phyloP scores from a whole-genome alignment of 2,329 filamentous ascomycete genomes.

The Trichoderma sp. region DNA sequence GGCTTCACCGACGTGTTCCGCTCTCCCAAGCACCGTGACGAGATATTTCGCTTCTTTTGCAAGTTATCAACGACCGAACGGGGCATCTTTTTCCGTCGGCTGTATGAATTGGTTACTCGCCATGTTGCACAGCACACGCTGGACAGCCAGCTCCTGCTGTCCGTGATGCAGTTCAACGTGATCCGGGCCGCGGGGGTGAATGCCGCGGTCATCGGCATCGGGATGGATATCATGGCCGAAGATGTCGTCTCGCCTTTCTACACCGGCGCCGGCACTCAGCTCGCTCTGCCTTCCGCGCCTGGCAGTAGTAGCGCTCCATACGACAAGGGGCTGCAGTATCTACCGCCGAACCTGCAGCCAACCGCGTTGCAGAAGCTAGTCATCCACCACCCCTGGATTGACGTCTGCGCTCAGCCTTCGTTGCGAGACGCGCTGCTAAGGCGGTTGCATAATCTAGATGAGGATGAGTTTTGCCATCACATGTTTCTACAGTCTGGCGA shows the following conservation, averaged over 20 bases:
- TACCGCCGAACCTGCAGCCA: slow-evolving; percentile 19
- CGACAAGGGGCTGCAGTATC: not conserved
- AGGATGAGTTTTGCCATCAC: slow-evolving; percentile 22
- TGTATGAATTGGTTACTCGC: slow-evolving; percentile 3
- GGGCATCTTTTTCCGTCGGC: not conserved
- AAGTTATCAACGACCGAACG: not conserved
- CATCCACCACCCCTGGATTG: slow-evolving; percentile 21
- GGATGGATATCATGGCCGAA: not conserved
- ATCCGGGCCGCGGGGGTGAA: slow-evolving; percentile 3
- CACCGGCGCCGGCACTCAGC: not conserved
- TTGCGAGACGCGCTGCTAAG: slow-evolving; percentile 14
- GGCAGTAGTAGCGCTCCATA: not conserved
- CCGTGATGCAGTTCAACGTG: slow-evolving; percentile 16
- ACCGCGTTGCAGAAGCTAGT: slow-evolving; percentile 19
- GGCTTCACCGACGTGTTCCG: not conserved
- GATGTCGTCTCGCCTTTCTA: slow-evolving; percentile 14
- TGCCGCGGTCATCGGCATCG: not conserved
- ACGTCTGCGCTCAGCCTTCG: slow-evolving; percentile 17
- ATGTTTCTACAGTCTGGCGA: slow-evolving; percentile 2
- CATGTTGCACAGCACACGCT: not conserved
- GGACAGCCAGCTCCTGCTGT: slow-evolving; percentile 4
- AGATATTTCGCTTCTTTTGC: slow-evolving; percentile 4
- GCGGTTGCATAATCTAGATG: slow-evolving; percentile 12
- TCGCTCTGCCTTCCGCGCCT: not conserved
- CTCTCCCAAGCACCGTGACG: not conserved